Conservation (phyloP, 2,329 filamentous ascomycete species). For the Botrytis aclada region DNA sequence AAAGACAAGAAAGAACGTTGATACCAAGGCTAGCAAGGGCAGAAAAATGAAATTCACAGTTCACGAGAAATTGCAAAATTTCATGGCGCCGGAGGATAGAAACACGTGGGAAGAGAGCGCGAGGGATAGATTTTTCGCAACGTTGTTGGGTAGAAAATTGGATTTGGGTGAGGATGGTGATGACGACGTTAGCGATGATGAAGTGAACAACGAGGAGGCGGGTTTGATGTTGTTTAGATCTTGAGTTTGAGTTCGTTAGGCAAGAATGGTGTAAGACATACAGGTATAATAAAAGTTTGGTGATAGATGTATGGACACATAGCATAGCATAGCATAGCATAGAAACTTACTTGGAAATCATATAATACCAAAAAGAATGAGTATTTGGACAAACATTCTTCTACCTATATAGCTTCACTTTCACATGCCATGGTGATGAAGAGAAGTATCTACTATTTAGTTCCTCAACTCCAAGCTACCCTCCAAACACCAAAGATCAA, state of each 20-base stretch:
- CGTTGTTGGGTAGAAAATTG: conserved; percentile 69
- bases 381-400: not conserved
- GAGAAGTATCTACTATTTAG: not conserved
- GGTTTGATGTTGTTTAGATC: conserved; percentile 38
- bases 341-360: not conserved
- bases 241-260: conserved; percentile 6
- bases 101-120: conserved; percentile 76
- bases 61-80: conserved; percentile 96
- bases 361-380: conserved; percentile 4
- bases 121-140: conserved; percentile 73
- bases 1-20: conserved; percentile 79
- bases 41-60: conserved; percentile 91
- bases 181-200: conserved; percentile 48
- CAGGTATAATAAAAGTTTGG: not conserved
- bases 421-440: not conserved
- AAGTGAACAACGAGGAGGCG: conserved; percentile 35
- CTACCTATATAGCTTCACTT: too few relatives aligned
- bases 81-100: conserved; percentile 89
- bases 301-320: not conserved
- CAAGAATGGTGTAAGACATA: not conserved
- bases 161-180: conserved; percentile 58
- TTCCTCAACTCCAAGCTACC: not conserved
- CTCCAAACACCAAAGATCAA: not conserved
- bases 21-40: conserved; percentile 93
- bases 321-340: not conserved